These are phyloP conservation scores for Acorus gramineus DNA, from an alignment of 106 monocot species.

Conservation along the genomic window DNA sequence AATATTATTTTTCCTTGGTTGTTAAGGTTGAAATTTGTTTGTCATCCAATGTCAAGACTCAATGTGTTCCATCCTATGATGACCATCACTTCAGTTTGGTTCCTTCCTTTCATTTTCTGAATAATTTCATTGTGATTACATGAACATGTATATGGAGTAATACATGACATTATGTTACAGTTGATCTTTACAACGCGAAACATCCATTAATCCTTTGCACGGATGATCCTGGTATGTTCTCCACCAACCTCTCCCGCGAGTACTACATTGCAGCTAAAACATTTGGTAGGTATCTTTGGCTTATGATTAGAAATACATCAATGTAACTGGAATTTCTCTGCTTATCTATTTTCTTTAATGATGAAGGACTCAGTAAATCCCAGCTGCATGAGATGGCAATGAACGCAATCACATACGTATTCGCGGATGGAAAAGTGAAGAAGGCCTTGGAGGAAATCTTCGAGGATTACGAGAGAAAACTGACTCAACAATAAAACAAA, in stretches of 20 bases:
- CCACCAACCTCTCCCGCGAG: conserved; percentile 76
- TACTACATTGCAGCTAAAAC: conserved; percentile 62
- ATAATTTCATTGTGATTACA: not conserved
- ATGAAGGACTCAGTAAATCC: conserved; percentile 42
- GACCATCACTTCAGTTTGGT: conserved; percentile 79
- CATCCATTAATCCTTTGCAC: conserved; percentile 87
- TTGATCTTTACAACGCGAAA: conserved; percentile 11
- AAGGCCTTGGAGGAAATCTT: conserved; percentile 40
- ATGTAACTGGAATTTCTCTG: not conserved
- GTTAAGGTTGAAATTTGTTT: conserved; percentile 90
- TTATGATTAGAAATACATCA: not conserved
- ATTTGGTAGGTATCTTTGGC: conserved; percentile 44
- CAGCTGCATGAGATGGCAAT: conserved; percentile 54
- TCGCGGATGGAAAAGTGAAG: conserved; percentile 63
- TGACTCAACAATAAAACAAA: no score
- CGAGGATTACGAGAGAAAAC: conserved; percentile 19
- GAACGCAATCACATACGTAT: conserved; percentile 37
- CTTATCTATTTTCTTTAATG: conserved; percentile 1
- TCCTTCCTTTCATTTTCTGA: not conserved
- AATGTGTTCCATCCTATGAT: conserved; percentile 48
- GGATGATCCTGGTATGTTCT: conserved; percentile 86
- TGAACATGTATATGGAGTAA: not conserved
- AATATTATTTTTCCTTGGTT: not conserved
- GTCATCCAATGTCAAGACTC: conserved; percentile 75
- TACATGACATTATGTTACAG: conserved; percentile 21